Evolutionary conservation across 352 stramenopile genomes (phyloP).

Genomic region (Saprolegnia diclina): DNA sequence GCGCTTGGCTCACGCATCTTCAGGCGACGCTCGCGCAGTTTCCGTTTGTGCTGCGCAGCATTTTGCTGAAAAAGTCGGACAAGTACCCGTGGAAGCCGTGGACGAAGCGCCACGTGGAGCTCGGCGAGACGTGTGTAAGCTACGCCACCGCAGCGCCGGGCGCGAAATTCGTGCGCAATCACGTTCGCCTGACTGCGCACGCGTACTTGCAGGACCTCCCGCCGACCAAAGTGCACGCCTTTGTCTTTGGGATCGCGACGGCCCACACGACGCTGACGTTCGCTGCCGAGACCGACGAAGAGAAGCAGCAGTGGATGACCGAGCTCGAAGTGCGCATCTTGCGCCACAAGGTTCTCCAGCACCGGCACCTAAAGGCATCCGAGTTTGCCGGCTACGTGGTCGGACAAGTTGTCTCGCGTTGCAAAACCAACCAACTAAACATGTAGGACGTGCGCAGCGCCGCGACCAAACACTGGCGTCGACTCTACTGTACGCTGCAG

Average conservation of each 20-base stretch:
- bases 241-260: conserved; percentile 21
- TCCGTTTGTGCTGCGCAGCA: neutral
- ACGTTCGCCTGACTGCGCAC: conserved; percentile 16
- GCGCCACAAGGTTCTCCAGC: conserved; percentile 3
- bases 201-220: conserved; percentile 11
- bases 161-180: conserved; percentile 16
- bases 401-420: neutral
- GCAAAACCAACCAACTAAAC: neutral
- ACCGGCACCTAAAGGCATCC: neutral
- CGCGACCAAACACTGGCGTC: neutral
- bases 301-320: conserved; percentile 12
- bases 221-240: neutral
- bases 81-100: conserved; percentile 7
- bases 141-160: neutral
- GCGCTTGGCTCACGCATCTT: conserved; percentile 3
- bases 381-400: conserved; percentile 18
- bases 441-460: conserved; percentile 14
- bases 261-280: conserved; percentile 16
- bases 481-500: conserved; percentile 15
- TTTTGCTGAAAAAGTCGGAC: conserved; percentile 17
- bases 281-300: neutral
- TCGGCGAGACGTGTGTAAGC: conserved; percentile 15
- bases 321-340: conserved; percentile 24
- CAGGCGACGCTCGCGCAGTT: neutral
- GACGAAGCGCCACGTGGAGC: conserved; percentile 15